Percentiles rank a stretch among this genome's conserved stretches.
phyloP scores from a whole-genome alignment of 1,284 basidiomycete genomes.

The Anthracocystis walkeri region DNA sequence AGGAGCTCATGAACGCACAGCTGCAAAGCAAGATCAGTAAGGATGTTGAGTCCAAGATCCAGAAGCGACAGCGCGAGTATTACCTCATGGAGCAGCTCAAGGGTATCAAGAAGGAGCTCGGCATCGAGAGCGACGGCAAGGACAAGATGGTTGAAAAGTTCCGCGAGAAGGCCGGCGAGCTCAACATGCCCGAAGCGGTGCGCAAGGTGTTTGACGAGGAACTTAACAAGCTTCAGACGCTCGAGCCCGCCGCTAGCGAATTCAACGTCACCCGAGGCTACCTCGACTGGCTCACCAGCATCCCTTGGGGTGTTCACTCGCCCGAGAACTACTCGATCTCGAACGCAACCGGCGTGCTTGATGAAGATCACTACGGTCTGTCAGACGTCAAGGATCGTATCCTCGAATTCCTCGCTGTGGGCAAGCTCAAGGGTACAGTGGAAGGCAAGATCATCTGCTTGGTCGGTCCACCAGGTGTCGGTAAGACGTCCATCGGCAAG shows the following conservation, averaged over 20 bases:
- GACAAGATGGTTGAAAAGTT: constrained; percentile 98
- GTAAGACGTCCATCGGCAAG: constrained; percentile 88
- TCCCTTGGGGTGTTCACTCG: constrained; percentile 96
- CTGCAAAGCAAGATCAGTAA: constrained; percentile 92
- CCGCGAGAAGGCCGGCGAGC: constrained; percentile 83
- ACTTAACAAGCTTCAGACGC: constrained; percentile 86
- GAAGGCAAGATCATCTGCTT: constrained; percentile 98
- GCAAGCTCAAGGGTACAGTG: constrained; percentile 95
- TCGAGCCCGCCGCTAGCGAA: constrained; percentile 90
- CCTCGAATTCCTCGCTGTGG: constrained; percentile 96
- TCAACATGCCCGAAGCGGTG: constrained; percentile 93
- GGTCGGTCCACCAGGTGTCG: constrained; percentile 95
- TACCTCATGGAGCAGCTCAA: constrained; percentile 99
- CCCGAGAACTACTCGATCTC: constrained; percentile 91
- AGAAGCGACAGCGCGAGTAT: constrained; percentile 95
- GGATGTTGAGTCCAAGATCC: constrained; percentile 96
- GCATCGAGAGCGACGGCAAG: constrained; percentile 96
- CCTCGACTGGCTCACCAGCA: constrained; percentile 75
- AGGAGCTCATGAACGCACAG: constrained; percentile 97
- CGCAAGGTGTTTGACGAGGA: constrained; percentile 98
- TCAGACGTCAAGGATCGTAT: constrained; percentile 96
- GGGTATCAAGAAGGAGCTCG: constrained; percentile 98
- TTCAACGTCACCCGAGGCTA: constrained; percentile 78
- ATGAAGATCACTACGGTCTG: constrained; percentile 96
- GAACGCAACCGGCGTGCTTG: constrained; percentile 85